phyloP scores from a whole-genome alignment of 495 filamentous ascomycete species.

The Sphaerosporella brunnea region DNA sequence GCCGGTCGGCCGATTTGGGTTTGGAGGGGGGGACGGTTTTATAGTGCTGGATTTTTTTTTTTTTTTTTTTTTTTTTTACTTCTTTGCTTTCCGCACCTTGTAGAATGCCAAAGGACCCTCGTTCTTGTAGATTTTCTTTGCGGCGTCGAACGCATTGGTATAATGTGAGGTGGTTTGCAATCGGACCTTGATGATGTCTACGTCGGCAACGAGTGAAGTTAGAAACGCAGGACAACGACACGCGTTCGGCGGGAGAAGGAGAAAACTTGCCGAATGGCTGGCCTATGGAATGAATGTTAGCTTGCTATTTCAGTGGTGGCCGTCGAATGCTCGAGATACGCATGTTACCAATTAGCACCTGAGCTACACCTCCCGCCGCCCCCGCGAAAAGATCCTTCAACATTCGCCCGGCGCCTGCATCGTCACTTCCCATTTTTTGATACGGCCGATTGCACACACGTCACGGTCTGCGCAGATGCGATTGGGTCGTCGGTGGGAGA shows the following conservation, averaged over 20 bases:
- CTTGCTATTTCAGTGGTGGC: not conserved
- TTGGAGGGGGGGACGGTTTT: no score
- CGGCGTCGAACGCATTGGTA: slow-evolving; percentile 59
- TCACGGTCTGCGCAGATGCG: no score
- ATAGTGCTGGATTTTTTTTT: no score
- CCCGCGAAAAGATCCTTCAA: slow-evolving; percentile 84
- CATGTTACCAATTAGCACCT: slow-evolving; percentile 76
- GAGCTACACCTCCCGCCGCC: slow-evolving; percentile 78
- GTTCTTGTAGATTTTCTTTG: slow-evolving; percentile 63
- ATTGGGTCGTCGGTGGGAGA: no score
- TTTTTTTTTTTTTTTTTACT: no score
- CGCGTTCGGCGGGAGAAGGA: not conserved
- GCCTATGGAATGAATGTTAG: slow-evolving; percentile 34
- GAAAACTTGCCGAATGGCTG: slow-evolving; percentile 61
- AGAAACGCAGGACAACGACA: not conserved
- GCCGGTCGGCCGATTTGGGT: no score
- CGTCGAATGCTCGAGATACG: no score
- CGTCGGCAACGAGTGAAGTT: not conserved
- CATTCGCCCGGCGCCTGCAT: slow-evolving; percentile 31
- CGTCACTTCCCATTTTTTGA: slow-evolving; percentile 3
- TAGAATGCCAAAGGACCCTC: slow-evolving; percentile 90
- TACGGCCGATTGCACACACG: no score
- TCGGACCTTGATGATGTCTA: slow-evolving; percentile 95
- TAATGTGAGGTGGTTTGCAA: slow-evolving; percentile 77
- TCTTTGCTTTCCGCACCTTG: no score